These are phyloP conservation scores for Rachicladosporium sp. DNA, from an alignment of 2,329 filamentous ascomycete genomes.

Conservation along the genomic window DNA sequence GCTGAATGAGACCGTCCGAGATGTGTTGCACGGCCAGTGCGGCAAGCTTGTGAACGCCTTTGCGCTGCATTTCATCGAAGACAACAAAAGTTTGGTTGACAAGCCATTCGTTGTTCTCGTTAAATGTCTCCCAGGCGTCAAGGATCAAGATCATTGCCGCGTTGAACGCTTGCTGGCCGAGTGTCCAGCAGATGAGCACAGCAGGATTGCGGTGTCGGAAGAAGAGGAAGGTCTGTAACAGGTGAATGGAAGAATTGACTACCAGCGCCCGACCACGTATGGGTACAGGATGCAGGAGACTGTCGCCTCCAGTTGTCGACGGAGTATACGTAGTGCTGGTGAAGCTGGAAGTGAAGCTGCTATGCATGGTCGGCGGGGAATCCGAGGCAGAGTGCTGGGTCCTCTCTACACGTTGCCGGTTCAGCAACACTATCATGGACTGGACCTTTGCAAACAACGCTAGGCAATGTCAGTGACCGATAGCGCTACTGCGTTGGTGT, in stretches of 20 bases:
- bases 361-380: constrained; percentile 1
- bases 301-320: constrained; percentile 6
- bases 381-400: constrained; percentile 12
- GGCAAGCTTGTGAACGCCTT: constrained; percentile 34
- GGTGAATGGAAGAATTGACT: constrained; percentile 28
- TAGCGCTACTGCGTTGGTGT: neutral
- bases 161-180: constrained; percentile 39
- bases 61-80: constrained; percentile 31
- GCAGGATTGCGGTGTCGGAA: constrained; percentile 32
- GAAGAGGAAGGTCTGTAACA: constrained; percentile 36
- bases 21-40: constrained; percentile 32
- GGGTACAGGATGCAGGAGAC: constrained; percentile 15
- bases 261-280: constrained; percentile 29
- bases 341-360: neutral
- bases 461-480: constrained; percentile 9
- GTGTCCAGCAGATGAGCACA: constrained; percentile 36
- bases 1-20: constrained; percentile 18
- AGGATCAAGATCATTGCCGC: constrained; percentile 37
- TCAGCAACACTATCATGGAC: constrained; percentile 37
- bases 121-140: constrained; percentile 32
- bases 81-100: constrained; percentile 30
- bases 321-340: constrained; percentile 2
- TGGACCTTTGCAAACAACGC: constrained; percentile 37
- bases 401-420: constrained; percentile 31
- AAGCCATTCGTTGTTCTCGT: constrained; percentile 25